Conservation (phyloP, 305 asterid species). For the Solanum hybrid region DNA sequence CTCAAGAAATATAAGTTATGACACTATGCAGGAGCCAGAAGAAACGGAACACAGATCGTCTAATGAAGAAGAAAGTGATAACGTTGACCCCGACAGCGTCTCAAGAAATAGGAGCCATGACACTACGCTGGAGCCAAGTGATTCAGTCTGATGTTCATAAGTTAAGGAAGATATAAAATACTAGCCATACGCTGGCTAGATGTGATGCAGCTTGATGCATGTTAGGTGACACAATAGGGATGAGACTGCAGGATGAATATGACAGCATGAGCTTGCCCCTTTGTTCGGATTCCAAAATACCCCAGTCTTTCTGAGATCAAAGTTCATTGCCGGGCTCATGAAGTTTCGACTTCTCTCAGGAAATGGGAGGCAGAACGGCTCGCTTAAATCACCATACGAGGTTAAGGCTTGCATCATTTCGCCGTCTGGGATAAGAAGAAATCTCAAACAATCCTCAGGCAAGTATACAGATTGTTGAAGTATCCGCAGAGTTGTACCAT, state of each 20-base stretch:
- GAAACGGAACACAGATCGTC: constrained; percentile 6
- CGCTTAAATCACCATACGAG: not conserved
- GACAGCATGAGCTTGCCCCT: not conserved
- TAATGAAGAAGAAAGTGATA: not conserved
- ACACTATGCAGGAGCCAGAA: not conserved
- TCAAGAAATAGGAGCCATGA: not conserved
- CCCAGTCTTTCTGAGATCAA: not conserved
- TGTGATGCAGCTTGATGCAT: not conserved
- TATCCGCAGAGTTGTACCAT: not conserved
- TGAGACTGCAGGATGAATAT: not conserved
- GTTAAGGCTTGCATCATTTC: not conserved
- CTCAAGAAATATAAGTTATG: not conserved
- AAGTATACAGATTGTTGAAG: not conserved
- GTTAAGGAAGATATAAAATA: not conserved
- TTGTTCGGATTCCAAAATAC: not conserved
- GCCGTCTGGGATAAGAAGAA: not conserved
- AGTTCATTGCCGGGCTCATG: not conserved
- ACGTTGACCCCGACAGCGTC: not conserved
- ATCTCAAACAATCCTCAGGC: not conserved
- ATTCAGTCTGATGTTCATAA: not conserved
- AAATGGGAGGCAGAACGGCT: not conserved
- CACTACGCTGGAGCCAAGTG: not conserved
- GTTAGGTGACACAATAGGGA: not conserved
- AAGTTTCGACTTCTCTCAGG: not conserved
- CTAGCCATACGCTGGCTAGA: not conserved